Conservation (phyloP, 2,329 filamentous ascomycete genomes). For the Xylariaceae sp. region DNA sequence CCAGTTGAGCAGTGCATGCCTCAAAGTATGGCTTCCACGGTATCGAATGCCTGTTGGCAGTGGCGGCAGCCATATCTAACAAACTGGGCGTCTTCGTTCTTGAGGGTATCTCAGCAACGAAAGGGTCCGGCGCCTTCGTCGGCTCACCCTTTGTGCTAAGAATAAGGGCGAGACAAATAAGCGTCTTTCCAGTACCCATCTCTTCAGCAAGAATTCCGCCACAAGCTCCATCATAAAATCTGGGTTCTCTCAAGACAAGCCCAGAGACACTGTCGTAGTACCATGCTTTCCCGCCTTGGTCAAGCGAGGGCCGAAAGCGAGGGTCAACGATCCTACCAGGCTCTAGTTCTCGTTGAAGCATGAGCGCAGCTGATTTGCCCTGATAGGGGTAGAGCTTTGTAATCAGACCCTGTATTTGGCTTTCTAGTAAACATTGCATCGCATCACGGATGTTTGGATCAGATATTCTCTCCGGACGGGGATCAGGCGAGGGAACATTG, state of each 20-base stretch:
- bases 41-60: slow-evolving; percentile 65
- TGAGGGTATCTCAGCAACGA: slow-evolving; percentile 42
- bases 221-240: slow-evolving; percentile 71
- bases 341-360: slow-evolving; percentile 79
- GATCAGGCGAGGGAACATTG: slow-evolving; percentile 67
- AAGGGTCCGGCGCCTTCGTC: slow-evolving; percentile 67
- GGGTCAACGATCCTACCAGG: slow-evolving; percentile 72
- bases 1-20: slow-evolving; percentile 45
- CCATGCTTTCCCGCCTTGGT: slow-evolving; percentile 65
- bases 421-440: slow-evolving; percentile 58
- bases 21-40: slow-evolving; percentile 73
- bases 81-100: slow-evolving; percentile 56
- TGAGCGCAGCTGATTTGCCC: slow-evolving; percentile 74
- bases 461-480: slow-evolving; percentile 50
- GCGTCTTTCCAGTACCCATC: slow-evolving; percentile 83
- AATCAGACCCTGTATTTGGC: slow-evolving; percentile 58
- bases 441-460: slow-evolving; percentile 56
- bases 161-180: slow-evolving; percentile 80
- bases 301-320: slow-evolving; percentile 61
- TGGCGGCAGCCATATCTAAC: slow-evolving; percentile 76
- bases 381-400: slow-evolving; percentile 79
- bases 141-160: slow-evolving; percentile 72
- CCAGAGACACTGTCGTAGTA: slow-evolving; percentile 71
- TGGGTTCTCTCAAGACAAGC: slow-evolving; percentile 64
- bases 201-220: slow-evolving; percentile 82